A percentile compares a stretch with the other conserved stretches of the same genome.
These are phyloP conservation scores for Gymnopilus dilepis DNA, from an alignment of 768 basidiomycete species.

Conservation along the genomic window DNA sequence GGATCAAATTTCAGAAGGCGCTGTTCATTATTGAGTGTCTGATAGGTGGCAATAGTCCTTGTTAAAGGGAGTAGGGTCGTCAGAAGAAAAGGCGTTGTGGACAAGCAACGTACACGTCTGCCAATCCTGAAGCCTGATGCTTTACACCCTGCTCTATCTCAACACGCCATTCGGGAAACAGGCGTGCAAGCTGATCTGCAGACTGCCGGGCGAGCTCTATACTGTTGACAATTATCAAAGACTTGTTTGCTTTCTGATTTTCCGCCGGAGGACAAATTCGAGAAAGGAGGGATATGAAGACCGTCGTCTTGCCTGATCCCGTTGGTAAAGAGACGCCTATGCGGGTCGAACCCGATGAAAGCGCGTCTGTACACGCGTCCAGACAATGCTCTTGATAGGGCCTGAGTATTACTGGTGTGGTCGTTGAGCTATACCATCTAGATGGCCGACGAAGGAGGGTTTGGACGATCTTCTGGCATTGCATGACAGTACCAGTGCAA, in stretches of 20 bases:
- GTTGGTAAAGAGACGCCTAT: constrained; percentile 88
- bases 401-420: constrained; percentile 53
- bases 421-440: constrained; percentile 18
- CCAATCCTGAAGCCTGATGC: constrained; percentile 75
- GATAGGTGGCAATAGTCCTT: constrained; percentile 89
- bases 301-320: constrained; percentile 88
- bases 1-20: constrained; percentile 82
- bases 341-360: constrained; percentile 68
- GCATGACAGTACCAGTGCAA: constrained; percentile 20
- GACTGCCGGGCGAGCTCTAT: constrained; percentile 91
- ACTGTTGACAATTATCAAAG: constrained; percentile 88
- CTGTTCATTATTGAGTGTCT: constrained; percentile 71
- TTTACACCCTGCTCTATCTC: constrained; percentile 91
- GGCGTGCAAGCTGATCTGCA: constrained; percentile 65
- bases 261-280: constrained; percentile 54
- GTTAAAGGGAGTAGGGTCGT: neutral
- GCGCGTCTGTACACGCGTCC: constrained; percentile 73
- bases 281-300: constrained; percentile 85
- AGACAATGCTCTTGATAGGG: constrained; percentile 90
- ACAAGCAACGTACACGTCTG: constrained; percentile 75
- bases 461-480: constrained; percentile 16
- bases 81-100: neutral
- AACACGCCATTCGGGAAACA: constrained; percentile 77
- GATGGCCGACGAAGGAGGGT: constrained; percentile 6
- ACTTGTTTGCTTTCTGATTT: constrained; percentile 52